A percentile compares a stretch with the other conserved stretches of the same genome.
Conservation (phyloP, 345 rosid genomes). For the Citrus reticulata region DNA sequence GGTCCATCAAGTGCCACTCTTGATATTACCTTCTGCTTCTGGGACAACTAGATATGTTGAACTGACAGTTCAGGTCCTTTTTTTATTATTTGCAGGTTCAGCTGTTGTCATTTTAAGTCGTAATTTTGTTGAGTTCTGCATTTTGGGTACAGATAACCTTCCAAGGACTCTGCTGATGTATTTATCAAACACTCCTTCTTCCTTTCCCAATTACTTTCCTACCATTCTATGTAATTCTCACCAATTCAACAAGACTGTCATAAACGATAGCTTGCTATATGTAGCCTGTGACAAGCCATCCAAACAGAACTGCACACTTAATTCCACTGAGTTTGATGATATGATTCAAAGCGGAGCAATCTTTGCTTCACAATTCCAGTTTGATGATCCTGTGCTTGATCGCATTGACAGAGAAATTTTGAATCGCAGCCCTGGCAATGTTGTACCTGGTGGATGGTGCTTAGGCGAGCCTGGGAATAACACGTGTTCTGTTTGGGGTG, state of each 20-base stretch:
- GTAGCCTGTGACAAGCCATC: conserved; percentile 43
- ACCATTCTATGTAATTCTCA: conserved; percentile 72
- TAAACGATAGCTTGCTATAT: conserved; percentile 69
- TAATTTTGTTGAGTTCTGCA: conserved; percentile 64
- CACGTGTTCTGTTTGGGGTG: conserved; percentile 78
- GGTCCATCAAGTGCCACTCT: not conserved
- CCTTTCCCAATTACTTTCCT: conserved; percentile 75
- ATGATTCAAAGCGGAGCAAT: conserved; percentile 83
- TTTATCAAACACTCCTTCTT: conserved; percentile 72
- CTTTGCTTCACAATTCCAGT: conserved; percentile 57
- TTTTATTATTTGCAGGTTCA: conserved; percentile 53
- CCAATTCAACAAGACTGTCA: conserved; percentile 53
- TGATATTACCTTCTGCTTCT: not conserved
- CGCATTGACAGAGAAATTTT: conserved; percentile 72
- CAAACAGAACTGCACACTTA: conserved; percentile 36
- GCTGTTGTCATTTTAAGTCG: conserved; percentile 71
- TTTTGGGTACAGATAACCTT: conserved; percentile 82
- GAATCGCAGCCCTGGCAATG: conserved; percentile 46
- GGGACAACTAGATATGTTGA: not conserved
- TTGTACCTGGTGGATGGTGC: conserved; percentile 96
- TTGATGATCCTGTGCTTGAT: conserved; percentile 59
- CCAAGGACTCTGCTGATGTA: conserved; percentile 94
- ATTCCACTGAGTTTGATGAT: conserved; percentile 53
- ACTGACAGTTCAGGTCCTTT: not conserved
- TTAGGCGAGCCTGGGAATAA: conserved; percentile 53